Base-by-base conservation (phyloP, 2,329 filamentous ascomycete genomes). In the Colletotrichum abscissum region DNA sequence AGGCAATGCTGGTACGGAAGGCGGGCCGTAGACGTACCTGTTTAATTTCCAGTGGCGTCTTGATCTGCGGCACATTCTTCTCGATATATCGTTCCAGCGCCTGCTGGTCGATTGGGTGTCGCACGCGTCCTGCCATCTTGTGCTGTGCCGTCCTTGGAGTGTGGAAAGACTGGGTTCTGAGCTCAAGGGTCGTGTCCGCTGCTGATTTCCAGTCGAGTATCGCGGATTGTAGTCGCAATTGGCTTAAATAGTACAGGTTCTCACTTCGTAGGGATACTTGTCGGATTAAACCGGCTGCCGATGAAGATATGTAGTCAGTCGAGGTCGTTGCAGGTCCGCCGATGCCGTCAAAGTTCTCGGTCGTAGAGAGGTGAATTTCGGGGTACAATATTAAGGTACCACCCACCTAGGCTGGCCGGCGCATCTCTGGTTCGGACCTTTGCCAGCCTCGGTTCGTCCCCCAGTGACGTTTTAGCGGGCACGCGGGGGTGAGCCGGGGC, bases 21-120 rank as follows among this genome's bases (percentile, higher is more conserved):
- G 35, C 33, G 28, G 28, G 26, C 30, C 19, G 42, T 84, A 95
- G 38, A 79, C 83, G 72, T 84, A 95, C 95, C 90, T 98, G 96
- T 86, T 98, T 97, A 77, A 98, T 86, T 58, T 95, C 92, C 76
- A 98, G 86, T 1, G 97, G 97, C 16, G 91, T 89, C 84, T 93
- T 90, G 81, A 99, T 95, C 79, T 92, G 89, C 2, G 95, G 94
- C n/a, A 97, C 94, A 84, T 95, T 89, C 74, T 89, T 83, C 67
- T 89, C 85, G 76, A 99, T 89, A 83, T 95, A 99, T 75, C 87
- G 88, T 86, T 96, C 93, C 68, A 99, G 87, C 19, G 94, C 91
- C 79, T 89, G 85, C 78, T 96, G 85, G 81, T 98, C 94, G 80
- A 99, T 97, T 56, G 94, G 94, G 82, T 99, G 97, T 81, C 97